Evolutionary conservation across 345 rosid genomes (phyloP).

Genomic region (Sapria himalayana): DNA sequence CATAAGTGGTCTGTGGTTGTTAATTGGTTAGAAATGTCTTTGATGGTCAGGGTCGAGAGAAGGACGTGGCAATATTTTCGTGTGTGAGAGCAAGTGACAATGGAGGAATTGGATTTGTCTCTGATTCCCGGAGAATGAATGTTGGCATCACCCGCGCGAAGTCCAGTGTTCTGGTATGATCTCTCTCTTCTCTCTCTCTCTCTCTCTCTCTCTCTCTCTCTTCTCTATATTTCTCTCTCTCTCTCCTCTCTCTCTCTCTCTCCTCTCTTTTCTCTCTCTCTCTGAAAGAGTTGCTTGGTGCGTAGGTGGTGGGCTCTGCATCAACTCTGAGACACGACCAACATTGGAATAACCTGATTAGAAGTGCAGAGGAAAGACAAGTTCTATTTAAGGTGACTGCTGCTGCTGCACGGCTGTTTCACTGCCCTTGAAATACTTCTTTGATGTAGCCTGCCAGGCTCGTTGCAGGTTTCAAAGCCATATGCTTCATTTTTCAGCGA

Average conservation of each 20-base stretch:
- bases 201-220: too few species aligned
- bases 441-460: not conserved
- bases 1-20: too few species aligned
- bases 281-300: too few species aligned
- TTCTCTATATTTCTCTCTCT: too few species aligned
- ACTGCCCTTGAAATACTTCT: not conserved
- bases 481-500: conserved; percentile 37
- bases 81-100: conserved; percentile 70
- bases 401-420: not conserved
- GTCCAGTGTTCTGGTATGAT: conserved; percentile 79
- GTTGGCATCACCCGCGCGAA: conserved; percentile 90
- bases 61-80: conserved; percentile 82
- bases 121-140: conserved; percentile 83
- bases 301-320: conserved; percentile 92
- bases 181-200: too few species aligned
- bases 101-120: conserved; percentile 58
- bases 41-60: conserved; percentile 62
- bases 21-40: too few species aligned
- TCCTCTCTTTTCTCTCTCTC: too few species aligned
- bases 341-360: conserved; percentile 60
- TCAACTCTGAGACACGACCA: conserved; percentile 44
- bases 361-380: conserved; percentile 49
- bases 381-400: conserved; percentile 38
- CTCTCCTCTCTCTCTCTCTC: too few species aligned
- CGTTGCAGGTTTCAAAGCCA: conserved; percentile 63